phyloP scores from a whole-genome alignment of 306 rosid genomes.

The Medicago arabica region DNA sequence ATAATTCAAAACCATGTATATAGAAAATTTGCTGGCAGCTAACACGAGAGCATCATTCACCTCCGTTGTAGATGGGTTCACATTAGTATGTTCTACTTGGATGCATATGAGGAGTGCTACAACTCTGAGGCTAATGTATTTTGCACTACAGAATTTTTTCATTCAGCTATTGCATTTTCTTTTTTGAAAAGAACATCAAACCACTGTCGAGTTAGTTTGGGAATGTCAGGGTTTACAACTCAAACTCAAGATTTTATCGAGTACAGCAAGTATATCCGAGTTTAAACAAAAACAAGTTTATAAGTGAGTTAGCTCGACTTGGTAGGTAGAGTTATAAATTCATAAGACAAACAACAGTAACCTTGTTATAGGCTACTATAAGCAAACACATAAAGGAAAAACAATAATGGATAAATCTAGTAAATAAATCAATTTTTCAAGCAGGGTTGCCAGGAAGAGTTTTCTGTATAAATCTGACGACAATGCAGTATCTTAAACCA shows the following conservation, averaged over 20 bases:
- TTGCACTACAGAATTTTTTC: not conserved
- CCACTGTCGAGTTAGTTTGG: not conserved
- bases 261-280: not conserved
- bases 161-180: not conserved
- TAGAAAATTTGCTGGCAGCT: too few species aligned
- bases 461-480: not conserved
- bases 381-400: not conserved
- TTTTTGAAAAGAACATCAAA: not conserved
- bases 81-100: not conserved
- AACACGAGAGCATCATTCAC: too few species aligned
- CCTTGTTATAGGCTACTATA: not conserved
- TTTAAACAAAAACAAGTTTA: not conserved
- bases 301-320: not conserved
- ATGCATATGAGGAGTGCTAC: not conserved
- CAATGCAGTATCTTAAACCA: not conserved
- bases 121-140: not conserved
- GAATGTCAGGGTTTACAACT: not conserved
- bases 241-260: not conserved
- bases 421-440: not conserved
- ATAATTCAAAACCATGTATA: too few species aligned
- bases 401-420: not conserved
- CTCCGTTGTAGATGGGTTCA: too few species aligned
- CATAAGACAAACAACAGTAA: not conserved
- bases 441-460: not conserved
- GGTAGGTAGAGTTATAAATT: not conserved